Percentiles rank a stretch among this genome's conserved stretches.
phyloP scores from a whole-genome alignment of 345 rosid genomes.

The Balakata baccata region DNA sequence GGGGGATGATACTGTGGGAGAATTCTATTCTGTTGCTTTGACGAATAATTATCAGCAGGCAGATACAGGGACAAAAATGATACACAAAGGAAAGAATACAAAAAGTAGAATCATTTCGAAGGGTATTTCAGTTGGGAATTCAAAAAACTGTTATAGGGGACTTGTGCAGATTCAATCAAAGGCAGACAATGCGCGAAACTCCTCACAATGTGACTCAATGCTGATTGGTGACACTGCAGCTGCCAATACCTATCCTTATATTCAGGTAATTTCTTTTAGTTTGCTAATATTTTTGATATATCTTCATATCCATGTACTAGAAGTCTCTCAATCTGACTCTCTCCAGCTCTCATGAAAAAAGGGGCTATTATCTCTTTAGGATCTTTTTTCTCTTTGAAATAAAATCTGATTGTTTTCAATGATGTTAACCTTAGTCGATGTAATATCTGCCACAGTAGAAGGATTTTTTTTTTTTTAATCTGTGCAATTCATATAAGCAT shows the following conservation, averaged over 20 bases:
- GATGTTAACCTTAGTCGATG: neutral
- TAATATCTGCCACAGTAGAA: neutral
- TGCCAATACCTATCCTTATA: slow-evolving; percentile 96
- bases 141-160: slow-evolving; percentile 87
- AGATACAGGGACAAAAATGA: slow-evolving; percentile 94
- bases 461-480: neutral
- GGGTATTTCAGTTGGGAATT: slow-evolving; percentile 76
- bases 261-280: slow-evolving; percentile 42
- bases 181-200: slow-evolving; percentile 84
- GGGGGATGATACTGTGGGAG: slow-evolving; percentile 80
- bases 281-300: neutral
- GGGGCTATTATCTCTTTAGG: neutral
- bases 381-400: neutral
- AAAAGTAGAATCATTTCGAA: slow-evolving; percentile 86
- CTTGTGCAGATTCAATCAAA: slow-evolving; percentile 94
- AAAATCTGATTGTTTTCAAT: neutral
- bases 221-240: slow-evolving; percentile 91
- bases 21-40: slow-evolving; percentile 90
- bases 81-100: slow-evolving; percentile 89
- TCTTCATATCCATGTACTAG: neutral
- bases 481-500: neutral
- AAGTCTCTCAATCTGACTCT: neutral
- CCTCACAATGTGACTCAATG: slow-evolving; percentile 94
- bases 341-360: neutral
- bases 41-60: slow-evolving; percentile 89